Evolutionary conservation across 306 rosid genomes (phyloP).

Genomic region (Dryas octopetala): DNA sequence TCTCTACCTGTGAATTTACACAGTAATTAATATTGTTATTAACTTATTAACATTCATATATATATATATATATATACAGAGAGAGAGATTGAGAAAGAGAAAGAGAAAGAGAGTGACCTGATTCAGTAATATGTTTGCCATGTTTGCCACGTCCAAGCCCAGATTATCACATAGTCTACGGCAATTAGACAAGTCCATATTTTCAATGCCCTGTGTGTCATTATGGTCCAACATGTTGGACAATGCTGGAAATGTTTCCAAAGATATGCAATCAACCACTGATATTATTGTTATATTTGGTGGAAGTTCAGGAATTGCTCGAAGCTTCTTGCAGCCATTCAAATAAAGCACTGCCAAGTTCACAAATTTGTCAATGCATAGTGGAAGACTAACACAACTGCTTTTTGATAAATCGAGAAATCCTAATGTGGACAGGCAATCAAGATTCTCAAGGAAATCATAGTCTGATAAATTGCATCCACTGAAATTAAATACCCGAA

Average conservation of each 20-base stretch:
- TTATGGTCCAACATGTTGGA: not conserved
- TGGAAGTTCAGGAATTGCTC: conserved; percentile 1
- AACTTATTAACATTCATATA: not conserved
- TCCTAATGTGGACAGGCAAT: no score
- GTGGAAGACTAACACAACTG: not conserved
- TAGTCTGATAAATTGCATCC: not conserved
- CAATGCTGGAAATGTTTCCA: not conserved
- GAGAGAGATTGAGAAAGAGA: not conserved
- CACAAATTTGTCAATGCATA: not conserved
- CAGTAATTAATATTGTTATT: not conserved
- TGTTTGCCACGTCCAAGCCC: not conserved
- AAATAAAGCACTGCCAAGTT: no score
- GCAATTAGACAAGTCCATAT: not conserved
- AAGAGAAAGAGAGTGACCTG: not conserved
- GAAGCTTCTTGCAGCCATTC: not conserved
- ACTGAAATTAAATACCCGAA: rapidly evolving
- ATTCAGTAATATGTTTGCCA: no score
- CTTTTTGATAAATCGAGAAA: rapidly evolving
- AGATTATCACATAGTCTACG: not conserved
- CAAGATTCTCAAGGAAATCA: not conserved
- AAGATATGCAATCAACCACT: not conserved
- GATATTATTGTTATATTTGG: rapidly evolving
- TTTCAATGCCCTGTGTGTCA: no score
- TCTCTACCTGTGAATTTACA: not conserved
- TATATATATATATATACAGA: not conserved